A percentile compares a stretch with the other conserved stretches of the same genome.
Conservation (phyloP, 1,284 basidiomycete species). For the Mycosarcoma maydis region DNA sequence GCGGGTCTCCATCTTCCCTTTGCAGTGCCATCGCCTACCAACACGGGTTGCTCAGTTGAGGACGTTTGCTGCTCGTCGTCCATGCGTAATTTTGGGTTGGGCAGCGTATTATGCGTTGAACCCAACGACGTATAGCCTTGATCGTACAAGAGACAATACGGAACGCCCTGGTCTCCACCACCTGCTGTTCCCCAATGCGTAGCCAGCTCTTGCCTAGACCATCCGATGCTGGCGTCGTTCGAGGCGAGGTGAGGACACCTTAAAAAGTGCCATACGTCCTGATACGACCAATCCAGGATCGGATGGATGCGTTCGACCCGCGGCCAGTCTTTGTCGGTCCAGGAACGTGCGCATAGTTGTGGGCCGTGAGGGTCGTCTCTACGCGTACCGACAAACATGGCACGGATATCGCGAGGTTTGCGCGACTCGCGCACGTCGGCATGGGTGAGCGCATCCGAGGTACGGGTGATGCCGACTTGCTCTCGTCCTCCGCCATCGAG, state of each 20-base stretch:
- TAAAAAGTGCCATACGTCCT: constrained; percentile 88
- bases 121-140: constrained; percentile 95
- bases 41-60: no score
- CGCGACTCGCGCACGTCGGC: not conserved
- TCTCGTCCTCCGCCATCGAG: constrained; percentile 68
- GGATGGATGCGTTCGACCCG: constrained; percentile 90
- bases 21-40: constrained; percentile 35
- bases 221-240: constrained; percentile 54
- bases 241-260: constrained; percentile 74
- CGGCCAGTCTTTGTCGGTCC: constrained; percentile 77
- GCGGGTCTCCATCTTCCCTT: constrained; percentile 74
- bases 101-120: constrained; percentile 91
- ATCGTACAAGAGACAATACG: constrained; percentile 88
- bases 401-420: constrained; percentile 70
- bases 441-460: not conserved
- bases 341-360: constrained; percentile 31
- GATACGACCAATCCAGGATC: constrained; percentile 92
- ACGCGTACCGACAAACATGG: constrained; percentile 88
- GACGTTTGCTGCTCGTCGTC: no score
- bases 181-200: constrained; percentile 24
- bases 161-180: constrained; percentile 52
- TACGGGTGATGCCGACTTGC: constrained; percentile 4
- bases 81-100: constrained; percentile 80
- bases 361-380: constrained; percentile 86
- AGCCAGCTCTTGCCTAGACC: not conserved